A percentile compares a stretch with the other conserved stretches of the same genome.
phyloP scores from a whole-genome alignment of 2,329 filamentous ascomycete genomes.

The Fusarium abutilonis region DNA sequence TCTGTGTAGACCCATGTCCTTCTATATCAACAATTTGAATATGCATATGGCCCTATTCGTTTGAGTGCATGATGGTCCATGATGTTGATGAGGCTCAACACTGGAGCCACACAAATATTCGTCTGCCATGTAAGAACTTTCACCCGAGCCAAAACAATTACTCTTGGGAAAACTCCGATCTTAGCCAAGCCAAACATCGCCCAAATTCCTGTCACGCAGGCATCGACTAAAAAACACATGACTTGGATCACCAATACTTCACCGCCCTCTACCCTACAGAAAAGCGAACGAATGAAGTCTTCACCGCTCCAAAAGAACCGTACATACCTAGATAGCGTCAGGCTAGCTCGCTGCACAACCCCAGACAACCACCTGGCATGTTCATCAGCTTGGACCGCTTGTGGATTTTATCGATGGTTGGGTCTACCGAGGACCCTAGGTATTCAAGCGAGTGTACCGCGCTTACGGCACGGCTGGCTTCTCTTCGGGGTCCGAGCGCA shows the following conservation, averaged over 20 bases:
- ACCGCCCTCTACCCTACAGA: constrained; percentile 45
- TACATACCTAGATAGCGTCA: constrained; percentile 10
- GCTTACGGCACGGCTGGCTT: constrained; percentile 14
- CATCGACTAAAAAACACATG: constrained; percentile 18
- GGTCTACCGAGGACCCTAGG: constrained; percentile 18
- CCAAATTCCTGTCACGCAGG: constrained; percentile 21
- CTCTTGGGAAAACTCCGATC: neutral
- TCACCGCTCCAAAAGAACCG: constrained; percentile 42
- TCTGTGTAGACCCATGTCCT: too few species aligned
- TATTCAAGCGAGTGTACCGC: constrained; percentile 17
- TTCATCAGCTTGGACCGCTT: constrained; percentile 21
- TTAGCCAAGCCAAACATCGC: constrained; percentile 15
- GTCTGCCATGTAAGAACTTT: neutral
- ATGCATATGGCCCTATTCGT: too few species aligned
- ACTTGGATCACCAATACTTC: constrained; percentile 30
- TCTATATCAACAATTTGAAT: too few species aligned
- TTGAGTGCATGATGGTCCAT: too few species aligned
- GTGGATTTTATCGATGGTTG: constrained; percentile 21
- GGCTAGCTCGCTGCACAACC: constrained; percentile 39
- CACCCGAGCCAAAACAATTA: neutral
- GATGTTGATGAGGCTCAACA: too few species aligned
- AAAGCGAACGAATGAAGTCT: constrained; percentile 14
- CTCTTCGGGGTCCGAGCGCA: constrained; percentile 14
- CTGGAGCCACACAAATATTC: neutral
- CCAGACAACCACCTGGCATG: constrained; percentile 42